Percentiles rank a stretch among this genome's conserved stretches.
Conservation (phyloP, 1,284 basidiomycete genomes). For the Earliella scabrosa region DNA sequence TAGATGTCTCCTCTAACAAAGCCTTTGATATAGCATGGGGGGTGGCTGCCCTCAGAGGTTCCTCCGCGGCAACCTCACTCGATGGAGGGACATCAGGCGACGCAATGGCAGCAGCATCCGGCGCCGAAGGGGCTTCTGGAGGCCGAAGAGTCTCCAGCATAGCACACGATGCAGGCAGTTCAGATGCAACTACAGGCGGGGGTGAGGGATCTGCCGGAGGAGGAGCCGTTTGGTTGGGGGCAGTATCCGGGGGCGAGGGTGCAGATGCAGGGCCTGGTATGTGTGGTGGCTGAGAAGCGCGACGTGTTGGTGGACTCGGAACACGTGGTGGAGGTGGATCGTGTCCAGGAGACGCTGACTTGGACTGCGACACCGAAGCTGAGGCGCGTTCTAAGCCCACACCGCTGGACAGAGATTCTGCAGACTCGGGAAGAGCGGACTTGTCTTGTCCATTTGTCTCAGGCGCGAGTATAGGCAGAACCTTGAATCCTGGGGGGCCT, state of each 20-base stretch:
- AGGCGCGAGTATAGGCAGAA: constrained; percentile 6
- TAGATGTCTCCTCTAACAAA: neutral
- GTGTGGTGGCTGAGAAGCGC: too few species aligned
- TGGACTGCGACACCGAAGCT: neutral
- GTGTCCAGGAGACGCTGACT: neutral
- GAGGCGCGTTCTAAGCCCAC: neutral
- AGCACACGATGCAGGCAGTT: neutral
- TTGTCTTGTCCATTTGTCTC: neutral
- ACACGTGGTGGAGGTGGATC: neutral
- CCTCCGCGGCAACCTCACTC: too few species aligned
- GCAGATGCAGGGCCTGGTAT: neutral
- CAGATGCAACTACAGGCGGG: neutral
- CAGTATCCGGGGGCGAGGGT: neutral
- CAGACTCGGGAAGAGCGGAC: neutral
- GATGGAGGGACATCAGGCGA: neutral
- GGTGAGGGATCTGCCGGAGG: neutral
- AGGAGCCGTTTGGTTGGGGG: neutral
- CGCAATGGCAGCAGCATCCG: neutral
- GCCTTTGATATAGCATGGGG: too few species aligned
- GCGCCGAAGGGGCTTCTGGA: neutral
- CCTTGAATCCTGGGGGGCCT: constrained; percentile 16
- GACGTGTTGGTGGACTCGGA: neutral
- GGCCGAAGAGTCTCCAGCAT: too few species aligned
- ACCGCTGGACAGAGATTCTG: neutral
- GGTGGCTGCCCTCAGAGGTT: too few species aligned